Evolutionary conservation across 1,284 basidiomycete species (phyloP), one percentile per base, ranked within the genome.

Genomic region (Apiotrichum sp.): DNA sequence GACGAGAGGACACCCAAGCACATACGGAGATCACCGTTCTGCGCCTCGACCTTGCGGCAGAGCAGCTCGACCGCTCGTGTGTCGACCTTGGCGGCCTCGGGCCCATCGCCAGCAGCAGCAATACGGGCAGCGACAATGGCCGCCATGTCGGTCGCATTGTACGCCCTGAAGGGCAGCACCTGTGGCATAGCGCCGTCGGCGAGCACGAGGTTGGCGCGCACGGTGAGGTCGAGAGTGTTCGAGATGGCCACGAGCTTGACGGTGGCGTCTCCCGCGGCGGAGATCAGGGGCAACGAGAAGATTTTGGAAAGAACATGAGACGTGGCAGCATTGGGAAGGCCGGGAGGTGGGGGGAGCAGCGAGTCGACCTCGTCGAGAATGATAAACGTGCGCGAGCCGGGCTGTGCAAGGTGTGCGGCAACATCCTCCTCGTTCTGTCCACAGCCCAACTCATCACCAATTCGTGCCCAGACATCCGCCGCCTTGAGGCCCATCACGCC

Each of bases 331-430:
- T 70, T 55, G 8, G 68, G 66, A 6, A 61, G 50, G 3, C 66
- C 59, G 0, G 70, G 71, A 4, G 67, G 61, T 33, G 70, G 66
- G 7, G 75, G 72, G 31, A 78, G 65, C 6, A 78, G 66, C 5
- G 72, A 73, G 59, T 78, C 76, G 36, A 77, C 63, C 60, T 78
- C 76, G 58, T 78, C 76, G 33, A 78, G 68, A 41, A 78, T 66
- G 34, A 77, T 66, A 47, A 77, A 58, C 6, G 66, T 65, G 31
- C 62, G 63, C 36, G 53, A 46, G 31, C 51, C 56, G 2, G 59
- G 45, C 4, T 45, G 14, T 2, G 52, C 50, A 16, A 72, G 59
- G 48, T 55, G 58, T 5, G 59, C 60, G 40, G 55, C 52, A 2
- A 72, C 70, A 0, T 65, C 72, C 3, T 59, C 53, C 49, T 74